Conservation (phyloP, 2,329 filamentous ascomycete species). For the Aspergillus uvarum region DNA sequence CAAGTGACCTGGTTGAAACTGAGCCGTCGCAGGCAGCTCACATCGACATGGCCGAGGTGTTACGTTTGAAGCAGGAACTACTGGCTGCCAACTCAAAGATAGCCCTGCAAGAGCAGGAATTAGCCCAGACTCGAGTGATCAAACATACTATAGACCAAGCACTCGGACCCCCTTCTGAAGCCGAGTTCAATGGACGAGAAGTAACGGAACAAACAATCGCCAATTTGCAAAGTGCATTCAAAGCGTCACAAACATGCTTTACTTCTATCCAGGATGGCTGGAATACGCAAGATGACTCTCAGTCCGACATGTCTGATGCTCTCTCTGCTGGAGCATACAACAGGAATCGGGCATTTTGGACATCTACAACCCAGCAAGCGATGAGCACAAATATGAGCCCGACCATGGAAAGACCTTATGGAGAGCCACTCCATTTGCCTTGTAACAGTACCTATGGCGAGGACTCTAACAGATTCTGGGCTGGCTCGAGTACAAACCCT, state of each 20-base stretch:
- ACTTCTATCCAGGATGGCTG: conserved; percentile 45
- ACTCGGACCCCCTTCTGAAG: conserved; percentile 54
- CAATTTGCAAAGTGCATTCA: conserved; percentile 54
- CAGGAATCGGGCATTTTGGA: conserved; percentile 37
- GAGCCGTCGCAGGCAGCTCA: conserved; percentile 19
- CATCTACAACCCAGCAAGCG: conserved; percentile 23
- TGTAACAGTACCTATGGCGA: conserved; percentile 23
- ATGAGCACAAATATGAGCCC: conserved; percentile 29
- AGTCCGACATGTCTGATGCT: conserved; percentile 47
- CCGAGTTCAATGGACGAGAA: conserved; percentile 51
- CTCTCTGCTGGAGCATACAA: conserved; percentile 45
- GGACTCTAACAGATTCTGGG: conserved; percentile 36
- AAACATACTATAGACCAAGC: conserved; percentile 62
- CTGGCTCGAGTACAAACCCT: conserved; percentile 22
- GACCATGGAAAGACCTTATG: conserved; percentile 29
- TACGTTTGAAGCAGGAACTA: conserved; percentile 58
- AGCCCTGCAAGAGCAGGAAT: conserved; percentile 60
- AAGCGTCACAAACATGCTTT: conserved; percentile 48
- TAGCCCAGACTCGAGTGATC: conserved; percentile 60
- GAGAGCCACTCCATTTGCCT: conserved; percentile 23
- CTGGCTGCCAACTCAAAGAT: conserved; percentile 58
- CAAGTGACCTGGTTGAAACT: conserved; percentile 11
- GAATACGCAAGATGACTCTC: conserved; percentile 45
- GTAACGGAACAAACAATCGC: conserved; percentile 53
- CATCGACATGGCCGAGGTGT: conserved; percentile 50